Evolutionary conservation across 371 early-diverging fungal genomes (phyloP), one percentile per base, ranked within the genome.

Genomic region (Mortierella sp.): DNA sequence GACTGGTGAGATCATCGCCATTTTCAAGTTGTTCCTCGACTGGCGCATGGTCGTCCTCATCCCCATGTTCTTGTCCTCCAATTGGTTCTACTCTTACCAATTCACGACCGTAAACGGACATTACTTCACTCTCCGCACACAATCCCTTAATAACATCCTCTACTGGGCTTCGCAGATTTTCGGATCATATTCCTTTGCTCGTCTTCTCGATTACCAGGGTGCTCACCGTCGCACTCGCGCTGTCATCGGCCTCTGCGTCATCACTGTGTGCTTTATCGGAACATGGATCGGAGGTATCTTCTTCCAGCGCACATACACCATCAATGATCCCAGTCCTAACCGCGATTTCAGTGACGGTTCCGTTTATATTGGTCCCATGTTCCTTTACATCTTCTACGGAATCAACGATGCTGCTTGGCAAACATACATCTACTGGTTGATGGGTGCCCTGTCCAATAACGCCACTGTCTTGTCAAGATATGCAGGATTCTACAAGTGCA

Each of bases 401-500:
- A 5, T 58, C 13, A 58, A 58, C 13, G 58, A 58, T 58, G 58
- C 58, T 4, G 58, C 93, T 43, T 91, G 89, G 83, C 95, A 94
- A 83, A 83, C 84, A 21, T 81, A 83, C 58, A 86, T 87, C 58
- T 92, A 93, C 87, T 93, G 94, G 92, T 69, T 93, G 50, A 88
- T 92, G 83, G 93, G 93, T 36, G 87, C 92, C 21, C 83, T 94
- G 82, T 87, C 90, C 9, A 92, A 92, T 79, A 90, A 93, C 79
- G 88, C 88, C 80, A 90, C 88, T 67, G 85, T 87, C 69, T 85
- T 92, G 61, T 89, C 94, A 19, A 86, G 93, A 62, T 94, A 92
- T 70, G 92, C 91, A 69, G 94, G 94, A 8, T 94, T 91, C 87
- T 95, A 95, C 91, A 95, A 95, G 88, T 92, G 92, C 45, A 89